phyloP scores from a whole-genome alignment of 306 rosid genomes.

The Corylus avellana region DNA sequence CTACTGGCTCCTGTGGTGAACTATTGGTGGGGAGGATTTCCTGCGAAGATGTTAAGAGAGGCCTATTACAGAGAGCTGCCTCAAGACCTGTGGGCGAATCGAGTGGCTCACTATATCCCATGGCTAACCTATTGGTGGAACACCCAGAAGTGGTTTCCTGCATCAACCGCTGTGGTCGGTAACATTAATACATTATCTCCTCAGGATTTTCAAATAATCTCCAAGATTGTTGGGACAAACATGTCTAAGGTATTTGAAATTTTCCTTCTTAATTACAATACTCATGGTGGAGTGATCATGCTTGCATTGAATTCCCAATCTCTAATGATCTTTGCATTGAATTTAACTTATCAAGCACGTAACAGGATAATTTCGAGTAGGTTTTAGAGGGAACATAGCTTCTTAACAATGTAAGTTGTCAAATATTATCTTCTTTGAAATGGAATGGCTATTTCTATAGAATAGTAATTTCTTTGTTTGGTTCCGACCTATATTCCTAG shows the following conservation, averaged over 20 bases:
- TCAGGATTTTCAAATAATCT: slow-evolving; percentile 38
- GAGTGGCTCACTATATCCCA: slow-evolving; percentile 52
- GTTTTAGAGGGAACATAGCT: too few species aligned
- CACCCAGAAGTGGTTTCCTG: slow-evolving; percentile 54
- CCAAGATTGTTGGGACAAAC: neutral
- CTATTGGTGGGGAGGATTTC: slow-evolving; percentile 58
- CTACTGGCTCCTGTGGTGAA: slow-evolving; percentile 48
- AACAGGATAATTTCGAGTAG: too few species aligned
- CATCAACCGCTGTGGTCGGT: slow-evolving; percentile 25
- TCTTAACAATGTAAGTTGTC: too few species aligned
- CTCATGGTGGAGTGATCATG: too few species aligned
- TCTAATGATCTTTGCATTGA: too few species aligned
- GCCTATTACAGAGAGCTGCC: slow-evolving; percentile 35
- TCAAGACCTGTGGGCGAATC: slow-evolving; percentile 49
- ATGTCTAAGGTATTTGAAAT: slow-evolving; percentile 26
- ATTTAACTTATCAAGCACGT: too few species aligned
- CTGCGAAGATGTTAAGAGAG: slow-evolving; percentile 36
- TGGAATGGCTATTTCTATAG: too few species aligned
- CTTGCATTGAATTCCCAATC: too few species aligned
- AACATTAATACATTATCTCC: slow-evolving; percentile 31
- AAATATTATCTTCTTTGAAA: too few species aligned
- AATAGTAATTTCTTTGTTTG: too few species aligned
- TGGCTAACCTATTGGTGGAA: slow-evolving; percentile 63
- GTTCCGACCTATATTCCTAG: too few species aligned
- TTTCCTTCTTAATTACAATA: neutral